Evolutionary conservation across 176 grass and related monocot genomes (phyloP).

Genomic region (Canna indica): DNA sequence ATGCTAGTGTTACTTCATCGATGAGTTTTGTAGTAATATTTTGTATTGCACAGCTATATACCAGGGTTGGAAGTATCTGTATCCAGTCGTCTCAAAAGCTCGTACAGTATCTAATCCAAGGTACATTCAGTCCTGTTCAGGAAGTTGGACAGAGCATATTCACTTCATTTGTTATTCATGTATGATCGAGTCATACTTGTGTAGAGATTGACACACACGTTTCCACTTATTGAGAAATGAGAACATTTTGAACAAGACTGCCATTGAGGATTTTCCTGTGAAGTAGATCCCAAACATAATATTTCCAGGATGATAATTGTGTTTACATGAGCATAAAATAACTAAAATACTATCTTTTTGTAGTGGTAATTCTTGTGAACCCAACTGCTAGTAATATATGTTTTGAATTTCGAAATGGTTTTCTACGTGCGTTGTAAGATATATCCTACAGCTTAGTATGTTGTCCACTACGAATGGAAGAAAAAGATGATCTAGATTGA

Average conservation of each 20-base stretch:
- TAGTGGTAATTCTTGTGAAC: not conserved
- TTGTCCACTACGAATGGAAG: too few species aligned
- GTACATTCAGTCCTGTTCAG: constrained; percentile 22
- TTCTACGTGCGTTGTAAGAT: not conserved
- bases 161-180: not conserved
- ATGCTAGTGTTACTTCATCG: not conserved
- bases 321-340: not conserved
- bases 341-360: not conserved
- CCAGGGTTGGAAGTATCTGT: constrained; percentile 96
- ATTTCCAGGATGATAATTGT: not conserved
- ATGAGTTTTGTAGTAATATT: not conserved
- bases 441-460: too few species aligned
- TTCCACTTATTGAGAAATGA: not conserved
- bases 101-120: constrained; percentile 94
- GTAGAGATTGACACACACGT: not conserved
- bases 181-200: not conserved
- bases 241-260: not conserved
- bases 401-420: too few species aligned
- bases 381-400: too few species aligned
- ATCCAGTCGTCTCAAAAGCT: constrained; percentile 87
- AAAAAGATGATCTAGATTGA: too few species aligned
- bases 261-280: not conserved
- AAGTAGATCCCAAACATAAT: not conserved
- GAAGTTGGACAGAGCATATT: not conserved
- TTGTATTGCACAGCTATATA: constrained; percentile 68